phyloP scores from a whole-genome alignment of 2,329 filamentous ascomycete genomes.

The Diplodia intermedia region DNA sequence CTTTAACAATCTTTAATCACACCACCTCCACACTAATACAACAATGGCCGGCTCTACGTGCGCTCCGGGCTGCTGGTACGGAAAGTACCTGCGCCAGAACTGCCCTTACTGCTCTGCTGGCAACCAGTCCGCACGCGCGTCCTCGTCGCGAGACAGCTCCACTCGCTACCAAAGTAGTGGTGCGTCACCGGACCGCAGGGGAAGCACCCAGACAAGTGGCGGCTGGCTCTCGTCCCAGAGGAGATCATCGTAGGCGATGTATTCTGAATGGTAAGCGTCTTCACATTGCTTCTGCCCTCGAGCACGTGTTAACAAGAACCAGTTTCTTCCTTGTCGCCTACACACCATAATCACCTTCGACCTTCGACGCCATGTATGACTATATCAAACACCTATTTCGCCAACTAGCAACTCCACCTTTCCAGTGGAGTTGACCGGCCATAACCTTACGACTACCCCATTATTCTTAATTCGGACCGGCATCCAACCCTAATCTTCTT shows the following conservation, averaged over 20 bases:
- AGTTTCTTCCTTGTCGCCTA: not conserved
- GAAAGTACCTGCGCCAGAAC: constrained; percentile 24
- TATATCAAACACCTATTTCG: constrained; percentile 5
- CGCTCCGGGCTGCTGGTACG: constrained; percentile 26
- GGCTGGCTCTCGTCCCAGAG: constrained; percentile 20
- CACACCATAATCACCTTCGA: constrained; percentile 9
- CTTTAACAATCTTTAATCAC: constrained; percentile 1
- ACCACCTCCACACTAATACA: not conserved
- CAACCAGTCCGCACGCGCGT: constrained; percentile 13
- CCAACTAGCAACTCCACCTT: not conserved
- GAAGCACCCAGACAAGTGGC: constrained; percentile 1
- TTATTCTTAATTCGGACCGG: not conserved
- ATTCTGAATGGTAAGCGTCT: not conserved
- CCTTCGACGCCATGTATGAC: constrained; percentile 11
- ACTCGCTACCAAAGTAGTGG: constrained; percentile 17
- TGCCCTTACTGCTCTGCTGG: constrained; percentile 19
- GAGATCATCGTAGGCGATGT: constrained; percentile 8
- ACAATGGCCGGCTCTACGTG: constrained; percentile 24
- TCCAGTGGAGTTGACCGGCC: not conserved
- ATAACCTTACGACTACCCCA: not conserved
- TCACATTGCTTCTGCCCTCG: not conserved
- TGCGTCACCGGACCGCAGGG: constrained; percentile 12
- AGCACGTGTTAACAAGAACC: not conserved
- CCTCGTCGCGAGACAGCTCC: constrained; percentile 9
- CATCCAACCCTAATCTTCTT: not conserved